phyloP scores from a whole-genome alignment of 163 green algal genomes.

The Chlorella variabilis region DNA sequence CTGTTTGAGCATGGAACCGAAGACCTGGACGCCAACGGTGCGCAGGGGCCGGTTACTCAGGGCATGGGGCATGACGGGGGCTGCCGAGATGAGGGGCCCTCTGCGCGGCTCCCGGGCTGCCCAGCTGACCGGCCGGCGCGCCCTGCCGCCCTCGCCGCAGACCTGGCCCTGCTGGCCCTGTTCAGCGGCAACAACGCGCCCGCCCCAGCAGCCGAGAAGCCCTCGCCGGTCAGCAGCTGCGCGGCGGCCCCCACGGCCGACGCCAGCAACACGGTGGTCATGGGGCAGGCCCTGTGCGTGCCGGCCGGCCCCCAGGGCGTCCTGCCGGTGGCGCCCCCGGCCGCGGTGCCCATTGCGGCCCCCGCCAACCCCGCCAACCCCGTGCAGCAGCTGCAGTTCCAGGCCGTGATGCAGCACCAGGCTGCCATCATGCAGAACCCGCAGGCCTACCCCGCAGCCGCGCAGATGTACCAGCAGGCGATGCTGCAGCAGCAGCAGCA shows the following conservation, averaged over 20 bases:
- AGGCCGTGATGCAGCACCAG: conserved; percentile 38
- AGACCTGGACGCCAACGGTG: conserved; percentile 26
- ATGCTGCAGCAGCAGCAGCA: conserved; percentile 32
- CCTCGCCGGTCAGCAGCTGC: too few species aligned
- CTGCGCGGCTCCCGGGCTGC: too few species aligned
- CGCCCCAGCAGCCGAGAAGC: neutral
- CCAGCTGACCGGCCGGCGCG: neutral
- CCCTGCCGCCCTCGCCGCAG: conserved; percentile 6
- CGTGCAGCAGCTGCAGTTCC: conserved; percentile 39
- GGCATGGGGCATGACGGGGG: too few species aligned
- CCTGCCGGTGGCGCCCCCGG: neutral
- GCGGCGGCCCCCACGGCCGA: neutral
- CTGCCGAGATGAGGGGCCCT: too few species aligned
- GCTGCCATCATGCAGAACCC: conserved; percentile 30
- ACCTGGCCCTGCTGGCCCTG: conserved; percentile 34
- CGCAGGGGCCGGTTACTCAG: too few species aligned
- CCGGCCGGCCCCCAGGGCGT: neutral
- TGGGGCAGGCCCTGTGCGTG: conserved; percentile 3
- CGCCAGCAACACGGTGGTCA: conserved; percentile 12
- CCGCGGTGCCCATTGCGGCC: neutral
- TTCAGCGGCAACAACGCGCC: conserved; percentile 11
- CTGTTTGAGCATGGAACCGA: neutral
- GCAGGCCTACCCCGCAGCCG: conserved; percentile 2
- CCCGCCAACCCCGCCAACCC: neutral
- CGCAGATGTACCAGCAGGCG: conserved; percentile 39